These are phyloP conservation scores for Coelastrella sp. DNA, from an alignment of 139 green algal species.

Conservation along the genomic window DNA sequence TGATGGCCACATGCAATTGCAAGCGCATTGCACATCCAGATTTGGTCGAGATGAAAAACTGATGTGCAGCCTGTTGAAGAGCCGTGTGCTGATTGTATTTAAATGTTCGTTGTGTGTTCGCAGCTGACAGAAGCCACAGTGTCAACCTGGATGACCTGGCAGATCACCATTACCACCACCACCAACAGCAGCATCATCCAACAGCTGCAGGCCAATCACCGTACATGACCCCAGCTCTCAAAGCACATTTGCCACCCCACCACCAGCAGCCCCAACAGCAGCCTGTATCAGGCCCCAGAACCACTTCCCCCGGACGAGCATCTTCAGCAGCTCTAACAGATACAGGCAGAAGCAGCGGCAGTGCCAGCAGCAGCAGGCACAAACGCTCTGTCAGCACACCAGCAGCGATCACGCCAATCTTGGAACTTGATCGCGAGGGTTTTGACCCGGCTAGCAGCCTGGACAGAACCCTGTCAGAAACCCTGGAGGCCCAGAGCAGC, in stretches of 20 bases:
- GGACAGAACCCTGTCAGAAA: not conserved
- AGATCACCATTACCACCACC: constrained; percentile 12
- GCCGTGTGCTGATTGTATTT: not conserved
- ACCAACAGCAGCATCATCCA: not conserved
- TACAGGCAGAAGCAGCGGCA: constrained; percentile 13
- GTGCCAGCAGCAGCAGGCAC: constrained; percentile 14
- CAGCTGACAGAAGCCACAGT: constrained; percentile 9
- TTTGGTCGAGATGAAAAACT: no score
- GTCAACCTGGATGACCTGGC: not conserved
- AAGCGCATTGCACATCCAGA: no score
- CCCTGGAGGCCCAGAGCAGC: not conserved
- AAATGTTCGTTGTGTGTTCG: not conserved
- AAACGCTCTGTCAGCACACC: constrained; percentile 1
- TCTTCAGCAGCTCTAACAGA: not conserved
- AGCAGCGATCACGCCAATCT: not conserved
- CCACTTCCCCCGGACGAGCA: not conserved
- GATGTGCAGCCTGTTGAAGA: no score
- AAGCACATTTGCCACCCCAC: not conserved
- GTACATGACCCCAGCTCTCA: not conserved
- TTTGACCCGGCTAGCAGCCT: not conserved
- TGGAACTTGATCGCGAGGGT: constrained; percentile 8
- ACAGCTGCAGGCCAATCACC: not conserved
- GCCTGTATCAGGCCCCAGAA: not conserved
- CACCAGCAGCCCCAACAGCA: not conserved
- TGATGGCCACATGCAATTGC: no score